Evolutionary conservation across 139 green algal species (phyloP).

Genomic region (Chlorella sp.): DNA sequence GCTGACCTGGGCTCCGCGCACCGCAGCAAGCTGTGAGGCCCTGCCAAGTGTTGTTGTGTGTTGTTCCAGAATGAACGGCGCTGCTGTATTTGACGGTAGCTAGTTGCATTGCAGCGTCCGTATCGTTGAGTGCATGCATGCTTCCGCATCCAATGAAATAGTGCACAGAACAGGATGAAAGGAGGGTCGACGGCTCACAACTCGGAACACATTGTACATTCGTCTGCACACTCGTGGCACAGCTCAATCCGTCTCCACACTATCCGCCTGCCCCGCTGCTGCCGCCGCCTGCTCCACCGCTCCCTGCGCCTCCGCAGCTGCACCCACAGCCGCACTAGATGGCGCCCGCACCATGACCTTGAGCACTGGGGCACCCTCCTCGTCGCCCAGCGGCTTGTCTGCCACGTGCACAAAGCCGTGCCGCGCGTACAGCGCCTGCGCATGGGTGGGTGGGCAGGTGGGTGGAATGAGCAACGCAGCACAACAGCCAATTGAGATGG

Average conservation of each 20-base stretch:
- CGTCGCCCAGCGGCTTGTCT: constrained; percentile 10
- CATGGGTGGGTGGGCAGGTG: neutral
- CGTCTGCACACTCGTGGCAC: neutral
- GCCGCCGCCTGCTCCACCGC: neutral
- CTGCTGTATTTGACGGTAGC: no score
- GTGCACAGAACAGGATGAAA: neutral
- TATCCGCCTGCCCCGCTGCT: neutral
- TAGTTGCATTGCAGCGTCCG: no score
- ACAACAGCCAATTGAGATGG: no score
- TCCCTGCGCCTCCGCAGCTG: neutral
- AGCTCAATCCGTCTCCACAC: neutral
- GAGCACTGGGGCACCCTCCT: constrained; percentile 1
- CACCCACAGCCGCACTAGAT: neutral
- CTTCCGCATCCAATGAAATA: neutral
- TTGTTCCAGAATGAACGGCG: no score
- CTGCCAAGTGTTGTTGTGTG: no score
- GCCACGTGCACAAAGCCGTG: neutral
- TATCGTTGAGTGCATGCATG: no score
- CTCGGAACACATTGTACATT: no score
- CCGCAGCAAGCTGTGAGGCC: neutral
- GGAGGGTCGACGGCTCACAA: neutral
- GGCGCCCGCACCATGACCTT: neutral
- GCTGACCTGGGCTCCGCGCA: neutral
- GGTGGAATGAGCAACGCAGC: neutral
- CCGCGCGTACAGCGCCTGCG: neutral